Evolutionary conservation across 2,329 filamentous ascomycete species (phyloP).

Genomic region (Simplicillium sp.): DNA sequence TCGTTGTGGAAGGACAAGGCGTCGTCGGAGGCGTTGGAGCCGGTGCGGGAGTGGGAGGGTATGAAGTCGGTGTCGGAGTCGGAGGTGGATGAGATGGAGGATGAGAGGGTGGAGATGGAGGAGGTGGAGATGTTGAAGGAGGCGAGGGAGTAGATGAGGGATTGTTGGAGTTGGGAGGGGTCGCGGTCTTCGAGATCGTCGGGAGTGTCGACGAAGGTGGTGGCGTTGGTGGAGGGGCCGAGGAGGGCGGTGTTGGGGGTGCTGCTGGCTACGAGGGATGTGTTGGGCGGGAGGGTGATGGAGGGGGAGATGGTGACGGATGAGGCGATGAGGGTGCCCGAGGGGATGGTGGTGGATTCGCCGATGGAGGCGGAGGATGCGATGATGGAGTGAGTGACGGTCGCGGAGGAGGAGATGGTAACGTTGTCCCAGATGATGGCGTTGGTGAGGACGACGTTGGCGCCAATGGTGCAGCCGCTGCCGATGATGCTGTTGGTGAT

Average conservation of each 20-base stretch:
- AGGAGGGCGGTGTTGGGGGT: slow-evolving; percentile 35
- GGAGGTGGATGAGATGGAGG: slow-evolving; percentile 55
- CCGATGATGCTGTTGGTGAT: slow-evolving; percentile 76
- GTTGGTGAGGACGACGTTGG: slow-evolving; percentile 67
- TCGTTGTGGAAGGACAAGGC: slow-evolving; percentile 67
- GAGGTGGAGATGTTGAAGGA: slow-evolving; percentile 43
- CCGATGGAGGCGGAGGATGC: slow-evolving; percentile 66
- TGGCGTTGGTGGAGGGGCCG: slow-evolving; percentile 40
- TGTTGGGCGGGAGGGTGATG: slow-evolving; percentile 24
- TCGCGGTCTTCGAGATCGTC: slow-evolving; percentile 42
- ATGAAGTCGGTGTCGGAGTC: slow-evolving; percentile 61
- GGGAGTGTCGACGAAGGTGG: slow-evolving; percentile 35
- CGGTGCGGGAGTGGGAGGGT: slow-evolving; percentile 24
- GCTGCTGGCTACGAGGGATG: slow-evolving; percentile 24
- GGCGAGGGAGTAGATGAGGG: slow-evolving; percentile 44
- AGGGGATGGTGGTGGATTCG: slow-evolving; percentile 56
- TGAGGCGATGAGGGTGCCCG: slow-evolving; percentile 72
- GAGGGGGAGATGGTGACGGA: slow-evolving; percentile 34
- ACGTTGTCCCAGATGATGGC: slow-evolving; percentile 85
- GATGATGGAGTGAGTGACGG: slow-evolving; percentile 64
- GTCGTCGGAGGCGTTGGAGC: slow-evolving; percentile 58
- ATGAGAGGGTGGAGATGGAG: slow-evolving; percentile 52
- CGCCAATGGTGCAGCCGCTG: slow-evolving; percentile 75
- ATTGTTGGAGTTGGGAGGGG: slow-evolving; percentile 41
- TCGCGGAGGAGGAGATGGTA: slow-evolving; percentile 64